These are phyloP conservation scores for Ceratonia siliqua DNA, from an alignment of 306 rosid species.

Conservation along the genomic window DNA sequence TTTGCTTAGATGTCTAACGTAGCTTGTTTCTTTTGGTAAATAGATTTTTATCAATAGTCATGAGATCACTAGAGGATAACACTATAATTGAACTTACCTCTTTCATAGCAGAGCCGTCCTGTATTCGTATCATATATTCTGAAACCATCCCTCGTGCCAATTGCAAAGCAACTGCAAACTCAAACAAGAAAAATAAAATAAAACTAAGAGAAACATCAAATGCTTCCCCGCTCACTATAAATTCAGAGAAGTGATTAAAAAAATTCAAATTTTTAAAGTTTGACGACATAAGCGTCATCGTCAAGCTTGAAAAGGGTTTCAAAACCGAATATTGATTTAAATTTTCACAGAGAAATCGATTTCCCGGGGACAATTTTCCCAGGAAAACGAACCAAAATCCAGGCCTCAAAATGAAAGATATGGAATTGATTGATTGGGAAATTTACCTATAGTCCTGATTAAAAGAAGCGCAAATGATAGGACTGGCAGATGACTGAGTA, in stretches of 20 bases:
- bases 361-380: not conserved
- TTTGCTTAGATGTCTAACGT: not conserved
- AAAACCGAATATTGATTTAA: not conserved
- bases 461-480: conserved; percentile 86
- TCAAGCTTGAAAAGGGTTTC: not conserved
- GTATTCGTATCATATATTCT: conserved; percentile 74
- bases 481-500: conserved; percentile 53
- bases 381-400: not conserved
- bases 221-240: not conserved
- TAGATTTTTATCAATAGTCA: not conserved
- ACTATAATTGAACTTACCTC: conserved; percentile 44
- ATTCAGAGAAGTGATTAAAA: not conserved
- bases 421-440: too few species aligned
- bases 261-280: not conserved
- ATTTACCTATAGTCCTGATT: conserved; percentile 81
- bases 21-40: not conserved
- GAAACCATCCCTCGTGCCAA: conserved; percentile 83
- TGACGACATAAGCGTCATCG: not conserved
- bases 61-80: not conserved
- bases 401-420: not conserved
- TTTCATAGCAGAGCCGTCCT: conserved; percentile 77
- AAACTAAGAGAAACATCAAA: not conserved
- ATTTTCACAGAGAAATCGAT: not conserved
- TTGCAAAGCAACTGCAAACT: conserved; percentile 71
- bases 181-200: not conserved